Base-by-base conservation (phyloP, 371 early-diverging fungal genomes). In the Apophysomyces variabilis region DNA sequence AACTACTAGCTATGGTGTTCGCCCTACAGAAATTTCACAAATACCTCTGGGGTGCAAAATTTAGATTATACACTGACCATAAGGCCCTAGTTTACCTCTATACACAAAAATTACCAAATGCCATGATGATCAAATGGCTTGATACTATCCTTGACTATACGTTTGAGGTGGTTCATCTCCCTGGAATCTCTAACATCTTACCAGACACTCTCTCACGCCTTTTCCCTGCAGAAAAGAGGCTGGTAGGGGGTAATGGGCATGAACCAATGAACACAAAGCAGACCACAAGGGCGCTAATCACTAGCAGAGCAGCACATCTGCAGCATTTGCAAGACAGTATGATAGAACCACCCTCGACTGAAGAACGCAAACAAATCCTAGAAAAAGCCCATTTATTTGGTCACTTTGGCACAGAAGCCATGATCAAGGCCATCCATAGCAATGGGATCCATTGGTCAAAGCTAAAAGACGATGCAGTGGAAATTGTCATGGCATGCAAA, bases 1-100 rank as follows among this genome's bases (percentile, higher is more conserved):
- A 73, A 35, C 16, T 69, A 8, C 43, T 66, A 0, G 68, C 68
- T 32, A 44, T 71, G 1, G 32, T 71, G 0, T 79, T 69, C 58
- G 68, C 72, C 0, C 39, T 79, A 0, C 61, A 65, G 8, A 65
- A 71, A 26, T 74, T 76, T 47, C 75, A 75, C 38, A 62, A 65
- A 16, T 80, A 70, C 26, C 11, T 80, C 0, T 79, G 69, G 70
- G 74, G 72, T 8, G 18, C 26, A 43, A 12, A 35, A 13, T 72
- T 79, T 60, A 70, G 61, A 1, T 14, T 71, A 0, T 67, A 32
- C 46, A 70, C 70, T 9, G 70, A 75, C 39, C 71, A 71, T 57
- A 57, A 62, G 0, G 69, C 69, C 18, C 50, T 74, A 0, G 38
- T 38, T 0, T 74, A 67, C 59, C 43, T 72, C 0, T 62, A 68